Evolutionary conservation across 2,329 filamentous ascomycete genomes (phyloP).

Genomic region (Ophiocordyceps camponoti-rufipedis): DNA sequence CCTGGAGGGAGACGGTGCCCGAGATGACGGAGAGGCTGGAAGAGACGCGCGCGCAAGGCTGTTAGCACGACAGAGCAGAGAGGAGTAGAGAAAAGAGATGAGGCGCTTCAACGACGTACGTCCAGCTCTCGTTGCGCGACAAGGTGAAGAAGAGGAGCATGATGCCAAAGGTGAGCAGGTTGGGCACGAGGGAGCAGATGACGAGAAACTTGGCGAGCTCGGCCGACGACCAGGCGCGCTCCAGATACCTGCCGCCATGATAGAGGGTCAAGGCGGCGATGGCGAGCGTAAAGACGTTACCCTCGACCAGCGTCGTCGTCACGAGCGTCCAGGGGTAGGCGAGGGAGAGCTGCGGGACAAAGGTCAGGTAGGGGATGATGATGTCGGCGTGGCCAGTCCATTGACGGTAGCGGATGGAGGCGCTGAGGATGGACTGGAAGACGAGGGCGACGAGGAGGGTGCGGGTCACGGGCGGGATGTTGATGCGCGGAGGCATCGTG

Average conservation of each 20-base stretch:
- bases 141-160: conserved; percentile 59
- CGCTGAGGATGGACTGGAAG: conserved; percentile 66
- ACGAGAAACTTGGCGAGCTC: conserved; percentile 85
- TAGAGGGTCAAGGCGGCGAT: conserved; percentile 67
- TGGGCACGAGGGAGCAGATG: conserved; percentile 62
- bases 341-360: conserved; percentile 68
- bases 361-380: conserved; percentile 69
- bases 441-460: conserved; percentile 58
- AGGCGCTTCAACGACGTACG: conserved; percentile 30
- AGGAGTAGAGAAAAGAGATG: background rate
- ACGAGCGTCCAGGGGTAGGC: conserved; percentile 88
- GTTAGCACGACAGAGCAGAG: background rate
- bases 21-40: conserved; percentile 61
- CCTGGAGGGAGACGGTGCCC: conserved; percentile 77
- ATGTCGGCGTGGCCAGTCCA: conserved; percentile 45
- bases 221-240: conserved; percentile 83
- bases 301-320: conserved; percentile 75
- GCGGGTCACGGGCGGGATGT: conserved; percentile 82
- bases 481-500: conserved; percentile 65
- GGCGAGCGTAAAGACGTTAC: conserved; percentile 72
- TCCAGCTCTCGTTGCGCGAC: conserved; percentile 46
- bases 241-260: conserved; percentile 85
- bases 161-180: conserved; percentile 53
- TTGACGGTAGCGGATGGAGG: conserved; percentile 55
- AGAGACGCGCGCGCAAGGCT: background rate